Evolutionary conservation across 129 eudicot genomes (phyloP).

Genomic region (Flaveria robusta): DNA sequence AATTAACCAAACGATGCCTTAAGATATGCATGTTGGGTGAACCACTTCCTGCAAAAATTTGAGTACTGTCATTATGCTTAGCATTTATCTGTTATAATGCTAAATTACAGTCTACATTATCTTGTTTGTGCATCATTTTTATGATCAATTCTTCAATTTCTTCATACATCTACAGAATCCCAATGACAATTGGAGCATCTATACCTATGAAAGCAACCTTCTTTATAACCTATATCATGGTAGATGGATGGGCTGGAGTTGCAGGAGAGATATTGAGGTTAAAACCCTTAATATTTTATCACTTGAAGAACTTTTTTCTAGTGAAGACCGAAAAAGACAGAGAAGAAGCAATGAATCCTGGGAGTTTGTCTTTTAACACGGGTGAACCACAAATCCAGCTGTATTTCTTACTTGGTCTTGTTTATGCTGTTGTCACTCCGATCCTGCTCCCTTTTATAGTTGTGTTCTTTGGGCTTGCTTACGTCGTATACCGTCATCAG

Average conservation of each 20-base stretch:
- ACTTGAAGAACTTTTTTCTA: constrained; percentile 66
- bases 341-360: constrained; percentile 87
- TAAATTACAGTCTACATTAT: constrained; percentile 13
- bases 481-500: constrained; percentile 85
- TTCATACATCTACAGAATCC: constrained; percentile 48
- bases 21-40: constrained; percentile 2
- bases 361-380: constrained; percentile 69
- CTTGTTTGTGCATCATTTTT: background rate
- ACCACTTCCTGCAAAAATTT: background rate
- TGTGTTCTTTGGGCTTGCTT: constrained; percentile 77
- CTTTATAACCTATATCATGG: constrained; percentile 72
- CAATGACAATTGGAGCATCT: constrained; percentile 66
- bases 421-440: constrained; percentile 78
- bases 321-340: constrained; percentile 84
- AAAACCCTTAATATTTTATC: constrained; percentile 68
- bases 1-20: background rate
- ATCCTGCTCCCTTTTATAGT: constrained; percentile 80
- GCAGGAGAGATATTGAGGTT: constrained; percentile 80
- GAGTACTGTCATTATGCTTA: background rate
- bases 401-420: constrained; percentile 83
- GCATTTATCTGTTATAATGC: background rate
- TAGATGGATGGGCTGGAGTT: constrained; percentile 96
- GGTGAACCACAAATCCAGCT: constrained; percentile 93
- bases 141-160: constrained; percentile 1
- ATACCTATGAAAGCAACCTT: constrained; percentile 88